Conservation (phyloP, 106 monocot species). For the Acorus calamus region DNA sequence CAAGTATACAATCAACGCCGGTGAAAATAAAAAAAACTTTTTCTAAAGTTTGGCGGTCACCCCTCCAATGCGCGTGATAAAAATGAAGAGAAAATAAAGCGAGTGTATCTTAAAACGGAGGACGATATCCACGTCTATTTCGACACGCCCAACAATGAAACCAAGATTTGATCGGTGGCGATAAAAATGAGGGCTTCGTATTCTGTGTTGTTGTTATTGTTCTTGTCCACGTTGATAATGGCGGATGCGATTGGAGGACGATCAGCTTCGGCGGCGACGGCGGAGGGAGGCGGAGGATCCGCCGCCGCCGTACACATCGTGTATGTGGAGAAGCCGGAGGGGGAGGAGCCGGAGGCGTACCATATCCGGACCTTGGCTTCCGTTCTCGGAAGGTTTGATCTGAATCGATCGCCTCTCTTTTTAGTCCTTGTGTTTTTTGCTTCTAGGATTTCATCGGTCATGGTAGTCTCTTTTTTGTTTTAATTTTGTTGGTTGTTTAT, state of each 20-base stretch:
- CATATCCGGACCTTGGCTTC: conserved; percentile 19
- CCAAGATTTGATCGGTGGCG: no score
- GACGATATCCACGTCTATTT: no score
- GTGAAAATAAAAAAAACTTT: no score
- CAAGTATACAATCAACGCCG: no score
- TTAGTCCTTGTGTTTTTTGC: not conserved
- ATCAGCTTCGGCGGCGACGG: not conserved
- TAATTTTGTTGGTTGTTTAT: not conserved
- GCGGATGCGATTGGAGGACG: not conserved
- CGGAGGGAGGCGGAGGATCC: no score
- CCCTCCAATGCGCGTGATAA: no score
- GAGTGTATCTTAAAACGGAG: no score
- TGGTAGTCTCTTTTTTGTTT: not conserved
- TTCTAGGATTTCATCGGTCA: not conserved
- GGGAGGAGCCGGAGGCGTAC: conserved; percentile 14
- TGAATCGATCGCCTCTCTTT: no score
- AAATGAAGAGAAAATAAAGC: no score
- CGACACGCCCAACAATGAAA: no score
- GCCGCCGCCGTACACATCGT: conserved; percentile 16
- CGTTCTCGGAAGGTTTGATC: conserved; percentile 16
- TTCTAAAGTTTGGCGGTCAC: no score
- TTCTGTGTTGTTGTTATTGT: conserved; percentile 1
- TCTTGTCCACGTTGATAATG: not conserved
- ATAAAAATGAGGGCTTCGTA: not conserved
- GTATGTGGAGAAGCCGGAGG: conserved; percentile 14